These are phyloP conservation scores for Urostyla sp. DNA, from an alignment of 73 alveolate species.

Conservation along the genomic window DNA sequence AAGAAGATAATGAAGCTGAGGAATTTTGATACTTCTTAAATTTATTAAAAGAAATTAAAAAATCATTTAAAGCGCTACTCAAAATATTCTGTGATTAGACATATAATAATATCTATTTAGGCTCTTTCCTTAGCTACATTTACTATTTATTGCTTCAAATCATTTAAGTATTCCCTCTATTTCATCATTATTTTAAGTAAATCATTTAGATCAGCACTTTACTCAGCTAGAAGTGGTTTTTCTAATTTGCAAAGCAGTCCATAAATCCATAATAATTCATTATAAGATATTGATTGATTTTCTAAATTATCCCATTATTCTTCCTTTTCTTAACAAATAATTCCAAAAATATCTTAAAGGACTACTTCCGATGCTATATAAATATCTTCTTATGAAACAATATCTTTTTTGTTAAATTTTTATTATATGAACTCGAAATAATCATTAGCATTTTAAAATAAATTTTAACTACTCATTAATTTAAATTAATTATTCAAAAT, in stretches of 20 bases:
- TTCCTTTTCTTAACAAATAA: not conserved
- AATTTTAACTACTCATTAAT: not conserved
- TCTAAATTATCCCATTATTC: not conserved
- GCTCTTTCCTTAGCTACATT: not conserved
- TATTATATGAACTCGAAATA: constrained; percentile 22
- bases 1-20: too few species aligned
- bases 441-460: constrained; percentile 12
- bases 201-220: constrained; percentile 37
- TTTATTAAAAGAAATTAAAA: too few species aligned
- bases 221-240: constrained; percentile 42
- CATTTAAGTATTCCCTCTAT: not conserved
- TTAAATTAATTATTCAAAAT: not conserved
- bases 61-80: constrained; percentile 23
- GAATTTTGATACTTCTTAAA: too few species aligned
- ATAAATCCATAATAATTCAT: constrained; percentile 2
- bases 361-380: constrained; percentile 40
- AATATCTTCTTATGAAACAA: not conserved
- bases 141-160: not conserved
- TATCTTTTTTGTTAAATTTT: not conserved
- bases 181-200: constrained; percentile 12
- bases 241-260: constrained; percentile 42
- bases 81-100: constrained; percentile 31
- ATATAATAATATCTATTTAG: constrained; percentile 4
- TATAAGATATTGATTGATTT: not conserved
- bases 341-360: constrained; percentile 39